These are phyloP conservation scores for Magnaporthiopsis incrustans DNA, from an alignment of 2,329 filamentous ascomycete genomes.

Conservation along the genomic window DNA sequence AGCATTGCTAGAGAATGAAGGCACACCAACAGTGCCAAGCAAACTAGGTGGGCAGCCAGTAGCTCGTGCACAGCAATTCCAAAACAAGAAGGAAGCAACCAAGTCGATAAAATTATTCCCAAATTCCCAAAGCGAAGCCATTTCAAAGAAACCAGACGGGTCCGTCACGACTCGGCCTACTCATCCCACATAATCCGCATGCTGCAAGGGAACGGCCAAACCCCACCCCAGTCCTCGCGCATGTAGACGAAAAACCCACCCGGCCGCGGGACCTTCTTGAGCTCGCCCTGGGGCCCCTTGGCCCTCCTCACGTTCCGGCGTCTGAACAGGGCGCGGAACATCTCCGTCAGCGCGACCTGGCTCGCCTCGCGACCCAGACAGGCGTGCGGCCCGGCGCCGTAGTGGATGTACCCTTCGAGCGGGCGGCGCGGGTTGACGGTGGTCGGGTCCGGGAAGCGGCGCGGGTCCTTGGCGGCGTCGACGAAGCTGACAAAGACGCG, in stretches of 20 bases:
- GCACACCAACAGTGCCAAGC: no score
- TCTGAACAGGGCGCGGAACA: slow-evolving; percentile 58
- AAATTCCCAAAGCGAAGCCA: no score
- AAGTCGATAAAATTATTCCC: no score
- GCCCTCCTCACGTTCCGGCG: slow-evolving; percentile 53
- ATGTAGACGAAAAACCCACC: slow-evolving; percentile 54
- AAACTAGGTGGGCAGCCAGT: no score
- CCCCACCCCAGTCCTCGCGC: slow-evolving; percentile 53
- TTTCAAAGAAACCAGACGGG: no score
- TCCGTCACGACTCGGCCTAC: no score
- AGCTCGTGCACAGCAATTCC: no score
- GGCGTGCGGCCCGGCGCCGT: slow-evolving; percentile 53
- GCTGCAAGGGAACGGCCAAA: slow-evolving; percentile 39
- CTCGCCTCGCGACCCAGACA: slow-evolving; percentile 54
- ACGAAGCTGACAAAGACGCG: slow-evolving; percentile 56
- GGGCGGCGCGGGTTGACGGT: slow-evolving; percentile 56
- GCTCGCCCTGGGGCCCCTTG: slow-evolving; percentile 53
- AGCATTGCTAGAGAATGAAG: no score
- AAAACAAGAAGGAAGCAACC: no score
- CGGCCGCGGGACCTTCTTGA: slow-evolving; percentile 55
- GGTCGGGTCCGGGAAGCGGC: slow-evolving; percentile 52
- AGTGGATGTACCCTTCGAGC: slow-evolving; percentile 55
- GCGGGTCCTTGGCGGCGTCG: slow-evolving; percentile 45
- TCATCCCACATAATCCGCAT: slow-evolving; percentile 48
- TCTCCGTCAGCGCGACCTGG: slow-evolving; percentile 55